Conservation (phyloP, 1,284 basidiomycete species). For the Trametes pubescens region DNA sequence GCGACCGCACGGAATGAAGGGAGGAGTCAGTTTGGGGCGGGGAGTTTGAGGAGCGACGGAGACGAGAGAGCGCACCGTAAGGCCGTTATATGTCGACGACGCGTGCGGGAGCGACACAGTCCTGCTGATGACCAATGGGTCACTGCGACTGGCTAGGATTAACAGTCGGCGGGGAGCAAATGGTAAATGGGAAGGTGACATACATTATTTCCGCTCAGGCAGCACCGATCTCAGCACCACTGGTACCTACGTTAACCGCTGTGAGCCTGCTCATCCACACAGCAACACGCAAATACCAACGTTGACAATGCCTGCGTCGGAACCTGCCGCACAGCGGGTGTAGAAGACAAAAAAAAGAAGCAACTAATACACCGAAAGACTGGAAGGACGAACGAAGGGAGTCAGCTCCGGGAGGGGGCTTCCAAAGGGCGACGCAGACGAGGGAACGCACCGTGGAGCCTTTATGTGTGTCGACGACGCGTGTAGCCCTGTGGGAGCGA, state of each 20-base stretch:
- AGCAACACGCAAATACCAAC: slow-evolving; percentile 45
- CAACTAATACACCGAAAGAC: background rate
- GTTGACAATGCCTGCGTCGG: slow-evolving; percentile 89
- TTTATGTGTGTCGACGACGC: slow-evolving; percentile 14
- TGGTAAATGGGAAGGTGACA: slow-evolving; percentile 4
- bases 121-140: no score
- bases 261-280: slow-evolving; percentile 17
- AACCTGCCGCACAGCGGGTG: slow-evolving; percentile 56
- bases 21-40: slow-evolving; percentile 10
- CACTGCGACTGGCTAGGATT: no score
- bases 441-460: slow-evolving; percentile 8
- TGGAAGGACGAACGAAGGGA: background rate
- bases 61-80: slow-evolving; percentile 5
- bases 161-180: no score
- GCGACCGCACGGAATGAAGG: slow-evolving; percentile 19
- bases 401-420: slow-evolving; percentile 5
- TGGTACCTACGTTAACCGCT: slow-evolving; percentile 89
- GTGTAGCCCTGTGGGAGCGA: slow-evolving; percentile 29
- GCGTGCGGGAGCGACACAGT: no score
- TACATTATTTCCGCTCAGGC: slow-evolving; percentile 96
- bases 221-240: slow-evolving; percentile 92
- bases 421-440: background rate
- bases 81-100: slow-evolving; percentile 13
- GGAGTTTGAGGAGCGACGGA: slow-evolving; percentile 2
- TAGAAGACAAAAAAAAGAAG: background rate